Conservation (phyloP, 768 basidiomycete species). For the Melanogaster broomeanus region DNA sequence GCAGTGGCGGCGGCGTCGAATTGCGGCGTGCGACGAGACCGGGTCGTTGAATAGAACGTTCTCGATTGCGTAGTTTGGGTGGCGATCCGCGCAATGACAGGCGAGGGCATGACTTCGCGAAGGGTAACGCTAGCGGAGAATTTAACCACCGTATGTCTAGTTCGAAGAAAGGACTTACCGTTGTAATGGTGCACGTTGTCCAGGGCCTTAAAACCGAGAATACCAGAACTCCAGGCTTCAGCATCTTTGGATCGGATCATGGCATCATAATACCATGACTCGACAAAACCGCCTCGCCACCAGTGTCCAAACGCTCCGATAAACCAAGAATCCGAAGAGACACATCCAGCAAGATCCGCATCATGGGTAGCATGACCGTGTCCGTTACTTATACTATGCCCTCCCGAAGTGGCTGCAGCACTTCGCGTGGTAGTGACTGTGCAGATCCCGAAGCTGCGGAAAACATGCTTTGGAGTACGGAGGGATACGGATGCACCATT, state of each 20-base stretch:
- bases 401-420: conserved; percentile 46
- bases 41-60: conserved; percentile 50
- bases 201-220: conserved; percentile 71
- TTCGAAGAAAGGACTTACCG: conserved; percentile 43
- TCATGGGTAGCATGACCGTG: conserved; percentile 25
- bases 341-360: conserved; percentile 42
- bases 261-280: conserved; percentile 77
- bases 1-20: conserved; percentile 80
- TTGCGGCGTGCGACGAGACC: conserved; percentile 48
- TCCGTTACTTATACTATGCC: conserved; percentile 48
- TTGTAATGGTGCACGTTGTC: conserved; percentile 70
- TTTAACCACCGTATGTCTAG: background rate
- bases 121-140: conserved; percentile 45
- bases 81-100: conserved; percentile 48
- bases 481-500: conserved; percentile 92
- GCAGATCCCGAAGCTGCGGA: conserved; percentile 85
- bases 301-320: conserved; percentile 89
- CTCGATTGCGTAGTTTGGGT: conserved; percentile 58
- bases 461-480: conserved; percentile 87
- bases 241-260: conserved; percentile 64
- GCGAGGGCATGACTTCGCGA: conserved; percentile 48
- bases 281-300: conserved; percentile 85
- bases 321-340: conserved; percentile 82
- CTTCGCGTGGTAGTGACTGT: conserved; percentile 63
- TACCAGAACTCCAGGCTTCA: conserved; percentile 77